phyloP scores from a whole-genome alignment of 305 asterid genomes.

The Coffea humblotiana region DNA sequence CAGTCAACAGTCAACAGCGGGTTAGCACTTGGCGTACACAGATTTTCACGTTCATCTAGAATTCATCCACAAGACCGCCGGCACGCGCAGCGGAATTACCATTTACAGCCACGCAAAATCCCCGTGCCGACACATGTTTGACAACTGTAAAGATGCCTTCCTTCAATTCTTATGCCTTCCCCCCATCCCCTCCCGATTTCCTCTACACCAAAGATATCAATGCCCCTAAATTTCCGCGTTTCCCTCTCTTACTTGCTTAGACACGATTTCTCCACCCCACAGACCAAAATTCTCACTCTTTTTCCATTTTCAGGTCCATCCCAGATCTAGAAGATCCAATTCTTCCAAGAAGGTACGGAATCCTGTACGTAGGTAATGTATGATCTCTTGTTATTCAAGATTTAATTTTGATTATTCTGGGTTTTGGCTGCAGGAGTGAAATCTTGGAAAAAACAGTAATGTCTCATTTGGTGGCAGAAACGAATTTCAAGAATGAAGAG shows the following conservation, averaged over 20 bases:
- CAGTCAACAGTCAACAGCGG: too few species aligned
- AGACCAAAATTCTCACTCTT: background rate
- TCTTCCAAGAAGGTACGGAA: constrained; percentile 13
- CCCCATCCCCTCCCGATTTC: background rate
- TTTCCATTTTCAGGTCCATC: background rate
- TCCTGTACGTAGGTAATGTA: background rate
- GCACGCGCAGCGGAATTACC: background rate
- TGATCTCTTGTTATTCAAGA: background rate
- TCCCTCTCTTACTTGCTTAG: background rate
- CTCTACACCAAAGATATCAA: background rate
- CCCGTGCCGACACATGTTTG: constrained; percentile 12
- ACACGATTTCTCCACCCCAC: background rate
- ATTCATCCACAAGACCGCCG: background rate
- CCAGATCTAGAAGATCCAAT: constrained; percentile 19
- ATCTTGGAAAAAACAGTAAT: background rate
- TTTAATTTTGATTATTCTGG: background rate
- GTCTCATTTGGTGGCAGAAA: constrained; percentile 19
- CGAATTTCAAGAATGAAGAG: constrained; percentile 9
- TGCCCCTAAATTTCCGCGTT: background rate
- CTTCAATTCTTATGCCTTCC: background rate
- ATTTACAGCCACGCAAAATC: background rate
- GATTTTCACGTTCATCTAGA: background rate
- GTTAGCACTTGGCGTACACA: too few species aligned
- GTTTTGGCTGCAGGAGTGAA: constrained; percentile 15
- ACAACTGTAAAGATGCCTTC: constrained; percentile 8